Conservation (phyloP, 2,329 filamentous ascomycete genomes). For the Colletotrichum spinosum region DNA sequence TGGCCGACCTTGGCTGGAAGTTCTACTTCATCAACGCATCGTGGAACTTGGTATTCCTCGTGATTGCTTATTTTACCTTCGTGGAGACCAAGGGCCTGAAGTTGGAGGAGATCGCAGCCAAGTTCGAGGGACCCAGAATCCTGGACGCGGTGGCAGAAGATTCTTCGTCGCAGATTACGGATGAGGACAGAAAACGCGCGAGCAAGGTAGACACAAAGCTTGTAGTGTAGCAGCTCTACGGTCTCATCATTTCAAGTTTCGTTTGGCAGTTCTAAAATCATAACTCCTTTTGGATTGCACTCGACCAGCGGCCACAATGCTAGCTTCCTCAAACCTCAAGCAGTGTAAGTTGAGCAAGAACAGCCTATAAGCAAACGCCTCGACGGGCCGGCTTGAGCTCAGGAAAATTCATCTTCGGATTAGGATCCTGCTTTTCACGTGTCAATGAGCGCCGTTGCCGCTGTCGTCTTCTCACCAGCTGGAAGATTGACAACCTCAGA, state of each 20-base stretch:
- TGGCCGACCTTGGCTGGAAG: conserved; percentile 46
- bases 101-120: conserved; percentile 44
- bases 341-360: too few relatives aligned
- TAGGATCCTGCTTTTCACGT: background rate
- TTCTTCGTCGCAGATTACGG: background rate
- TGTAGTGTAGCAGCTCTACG: too few relatives aligned
- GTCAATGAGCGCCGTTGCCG: background rate
- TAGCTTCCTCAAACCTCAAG: too few relatives aligned
- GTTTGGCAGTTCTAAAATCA: too few relatives aligned
- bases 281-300: too few relatives aligned
- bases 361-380: too few relatives aligned
- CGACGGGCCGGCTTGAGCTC: too few relatives aligned
- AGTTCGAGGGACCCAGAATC: conserved; percentile 40
- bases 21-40: conserved; percentile 46
- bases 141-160: conserved; percentile 5
- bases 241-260: too few relatives aligned
- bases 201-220: background rate
- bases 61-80: conserved; percentile 43
- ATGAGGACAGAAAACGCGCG: background rate
- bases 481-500: conserved; percentile 18
- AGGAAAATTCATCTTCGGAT: background rate
- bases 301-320: too few relatives aligned
- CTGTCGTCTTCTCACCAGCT: conserved; percentile 2
- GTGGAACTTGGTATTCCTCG: conserved; percentile 43
- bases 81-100: conserved; percentile 46